Evolutionary conservation across 1,284 basidiomycete genomes (phyloP).

Genomic region (Boletus calvinii): DNA sequence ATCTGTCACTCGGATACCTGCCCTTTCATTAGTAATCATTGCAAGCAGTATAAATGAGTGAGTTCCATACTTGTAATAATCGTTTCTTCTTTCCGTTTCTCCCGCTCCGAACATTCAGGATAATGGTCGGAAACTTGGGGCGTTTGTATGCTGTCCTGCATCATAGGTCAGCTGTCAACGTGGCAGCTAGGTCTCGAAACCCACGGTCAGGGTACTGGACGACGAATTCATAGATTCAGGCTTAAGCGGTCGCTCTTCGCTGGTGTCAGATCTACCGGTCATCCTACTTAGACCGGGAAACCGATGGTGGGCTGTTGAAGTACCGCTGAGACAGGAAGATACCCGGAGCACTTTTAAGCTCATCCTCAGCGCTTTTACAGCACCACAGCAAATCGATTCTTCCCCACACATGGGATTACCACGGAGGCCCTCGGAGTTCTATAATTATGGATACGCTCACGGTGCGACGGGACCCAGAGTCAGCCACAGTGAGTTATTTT

Average conservation of each 20-base stretch:
- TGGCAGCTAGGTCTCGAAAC: background rate
- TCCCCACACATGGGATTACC: too few species aligned
- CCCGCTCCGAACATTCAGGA: too few species aligned
- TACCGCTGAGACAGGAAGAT: background rate
- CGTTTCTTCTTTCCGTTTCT: background rate
- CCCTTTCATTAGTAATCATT: background rate
- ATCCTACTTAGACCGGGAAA: background rate
- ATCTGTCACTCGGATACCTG: background rate
- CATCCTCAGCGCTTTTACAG: background rate
- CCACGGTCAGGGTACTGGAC: background rate
- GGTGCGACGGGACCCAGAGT: too few species aligned
- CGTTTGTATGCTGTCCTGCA: background rate
- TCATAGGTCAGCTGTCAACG: background rate
- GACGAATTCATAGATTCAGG: background rate
- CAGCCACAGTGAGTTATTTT: too few species aligned
- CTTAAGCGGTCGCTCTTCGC: background rate
- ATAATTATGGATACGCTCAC: too few species aligned
- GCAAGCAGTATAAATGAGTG: background rate
- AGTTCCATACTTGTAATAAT: background rate
- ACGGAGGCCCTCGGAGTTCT: too few species aligned
- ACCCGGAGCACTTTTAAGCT: background rate
- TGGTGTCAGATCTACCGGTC: background rate
- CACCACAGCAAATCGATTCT: background rate
- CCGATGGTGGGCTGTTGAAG: too few species aligned
- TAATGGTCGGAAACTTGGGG: background rate